Evolutionary conservation across 2,329 filamentous ascomycete genomes (phyloP).

Genomic region (Arthrobotrys conoides): DNA sequence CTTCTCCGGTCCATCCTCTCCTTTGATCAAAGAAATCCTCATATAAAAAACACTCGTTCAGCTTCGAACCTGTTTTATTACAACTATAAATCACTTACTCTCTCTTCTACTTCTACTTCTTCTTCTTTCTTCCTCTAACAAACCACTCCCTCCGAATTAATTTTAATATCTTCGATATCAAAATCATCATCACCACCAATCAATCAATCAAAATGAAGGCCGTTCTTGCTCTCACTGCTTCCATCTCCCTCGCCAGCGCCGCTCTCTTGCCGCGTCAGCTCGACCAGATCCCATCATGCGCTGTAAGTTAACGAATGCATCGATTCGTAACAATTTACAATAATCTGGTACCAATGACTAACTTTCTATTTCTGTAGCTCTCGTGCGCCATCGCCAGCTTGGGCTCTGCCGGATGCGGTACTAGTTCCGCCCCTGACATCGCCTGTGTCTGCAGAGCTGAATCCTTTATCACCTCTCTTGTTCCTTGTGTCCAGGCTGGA

Average conservation of each 20-base stretch:
- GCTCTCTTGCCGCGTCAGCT: constrained; percentile 63
- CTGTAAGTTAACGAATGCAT: constrained; percentile 69
- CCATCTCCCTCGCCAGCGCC: constrained; percentile 71
- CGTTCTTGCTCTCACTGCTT: constrained; percentile 71
- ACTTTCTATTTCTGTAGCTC: constrained; percentile 22
- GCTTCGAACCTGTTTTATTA: constrained; percentile 26
- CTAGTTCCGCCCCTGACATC: constrained; percentile 67
- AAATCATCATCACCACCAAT: constrained; percentile 2
- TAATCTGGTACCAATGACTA: not conserved
- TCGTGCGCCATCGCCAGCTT: constrained; percentile 68
- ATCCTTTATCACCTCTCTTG: constrained; percentile 69
- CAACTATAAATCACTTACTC: constrained; percentile 11
- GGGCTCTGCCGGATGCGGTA: constrained; percentile 67
- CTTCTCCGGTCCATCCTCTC: constrained; percentile 47
- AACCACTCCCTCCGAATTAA: constrained; percentile 46
- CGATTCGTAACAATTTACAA: not conserved
- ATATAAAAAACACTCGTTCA: constrained; percentile 51
- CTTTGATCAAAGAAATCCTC: constrained; percentile 23
- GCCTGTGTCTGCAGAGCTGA: constrained; percentile 70
- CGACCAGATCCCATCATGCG: constrained; percentile 70
- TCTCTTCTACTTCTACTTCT: too few relatives aligned
- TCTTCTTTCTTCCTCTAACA: constrained; percentile 18
- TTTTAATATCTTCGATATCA: constrained; percentile 50
- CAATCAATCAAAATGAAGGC: constrained; percentile 69
- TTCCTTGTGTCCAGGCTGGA: constrained; percentile 70